Base-by-base conservation (phyloP, 2,329 filamentous ascomycete species). In the Paracoccidioides lutzii region DNA sequence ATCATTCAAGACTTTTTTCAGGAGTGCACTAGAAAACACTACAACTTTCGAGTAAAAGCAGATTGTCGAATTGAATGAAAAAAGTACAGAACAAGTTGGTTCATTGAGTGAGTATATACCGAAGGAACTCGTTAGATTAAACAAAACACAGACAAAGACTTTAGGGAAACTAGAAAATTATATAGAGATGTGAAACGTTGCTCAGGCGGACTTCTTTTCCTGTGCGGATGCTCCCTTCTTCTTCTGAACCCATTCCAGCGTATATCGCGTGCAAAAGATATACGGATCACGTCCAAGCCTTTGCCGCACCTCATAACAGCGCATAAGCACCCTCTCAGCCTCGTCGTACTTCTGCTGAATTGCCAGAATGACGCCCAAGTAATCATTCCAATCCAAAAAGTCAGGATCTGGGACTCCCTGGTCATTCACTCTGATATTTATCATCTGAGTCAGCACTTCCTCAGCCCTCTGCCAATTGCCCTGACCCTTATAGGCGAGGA, bases 381-480 rank as follows among this genome's bases (percentile, higher is more conserved):
- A 5, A 38, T 49, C 46, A 38, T 49, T 49, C 46, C 46, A 49
- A 49, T 49, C 46, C 10, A 49, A 49, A 37, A 49, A 49, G 33
- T 49, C 46, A 7, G 46, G 46, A 32, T 49, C 46, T 8, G 33
- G 32, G 2, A 8, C 33, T n/a, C 33, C 46, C 3, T 32, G n/a
- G n/a, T n/a, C 22, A 9, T 4, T 4, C 14, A 32, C 46, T 37
- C 46, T 35, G 32, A 49, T 49, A 49, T 49, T 49, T 35, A 49
- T 49, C 46, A 49, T 49, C 32, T 49, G 46, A 9, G 32, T 49
- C 32, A 49, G 33, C n/a, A 49, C 46, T 15, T 49, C 46, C 10
- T 49, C 33, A 15, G 46, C 46, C 46, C 33, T 49, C 33, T 49
- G 32, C 46, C 46, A 49, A 5, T 49, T 49, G 4, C 46, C 46